phyloP scores from a whole-genome alignment of 2,329 filamentous ascomycete species.

The Trichoderma cornu-damae region DNA sequence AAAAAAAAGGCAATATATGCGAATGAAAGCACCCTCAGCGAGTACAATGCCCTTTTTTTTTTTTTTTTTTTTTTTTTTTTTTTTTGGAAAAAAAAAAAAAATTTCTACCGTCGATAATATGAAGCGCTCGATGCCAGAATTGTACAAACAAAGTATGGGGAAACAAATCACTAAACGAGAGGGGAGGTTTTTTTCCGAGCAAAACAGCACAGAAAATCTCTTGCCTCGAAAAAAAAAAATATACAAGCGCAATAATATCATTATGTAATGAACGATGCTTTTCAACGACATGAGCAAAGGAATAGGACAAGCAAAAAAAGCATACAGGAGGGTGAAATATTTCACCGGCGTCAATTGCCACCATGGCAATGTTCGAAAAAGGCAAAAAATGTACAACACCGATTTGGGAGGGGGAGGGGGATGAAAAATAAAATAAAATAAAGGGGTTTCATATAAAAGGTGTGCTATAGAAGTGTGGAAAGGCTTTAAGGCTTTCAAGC shows the following conservation, averaged over 20 bases:
- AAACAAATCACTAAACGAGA: too few relatives aligned
- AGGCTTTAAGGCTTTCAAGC: not conserved
- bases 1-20: too few relatives aligned
- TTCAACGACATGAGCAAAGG: not conserved
- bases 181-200: not conserved
- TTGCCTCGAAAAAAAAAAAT: not conserved
- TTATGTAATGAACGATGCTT: not conserved
- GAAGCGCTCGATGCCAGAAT: too few relatives aligned
- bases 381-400: constrained; percentile 2
- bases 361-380: not conserved
- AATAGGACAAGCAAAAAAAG: not conserved
- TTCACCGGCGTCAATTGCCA: not conserved
- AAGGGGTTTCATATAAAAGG: not conserved
- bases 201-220: not conserved
- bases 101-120: too few relatives aligned
- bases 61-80: too few relatives aligned
- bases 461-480: not conserved
- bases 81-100: too few relatives aligned
- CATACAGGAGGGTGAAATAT: too few relatives aligned
- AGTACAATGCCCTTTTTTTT: too few relatives aligned
- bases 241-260: too few relatives aligned
- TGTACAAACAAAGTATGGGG: too few relatives aligned
- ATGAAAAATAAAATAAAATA: too few relatives aligned
- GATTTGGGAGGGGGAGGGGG: not conserved
- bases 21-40: too few relatives aligned